These are phyloP conservation scores for Aureobasidium sp. DNA, from an alignment of 2,329 filamentous ascomycete genomes.

Conservation along the genomic window DNA sequence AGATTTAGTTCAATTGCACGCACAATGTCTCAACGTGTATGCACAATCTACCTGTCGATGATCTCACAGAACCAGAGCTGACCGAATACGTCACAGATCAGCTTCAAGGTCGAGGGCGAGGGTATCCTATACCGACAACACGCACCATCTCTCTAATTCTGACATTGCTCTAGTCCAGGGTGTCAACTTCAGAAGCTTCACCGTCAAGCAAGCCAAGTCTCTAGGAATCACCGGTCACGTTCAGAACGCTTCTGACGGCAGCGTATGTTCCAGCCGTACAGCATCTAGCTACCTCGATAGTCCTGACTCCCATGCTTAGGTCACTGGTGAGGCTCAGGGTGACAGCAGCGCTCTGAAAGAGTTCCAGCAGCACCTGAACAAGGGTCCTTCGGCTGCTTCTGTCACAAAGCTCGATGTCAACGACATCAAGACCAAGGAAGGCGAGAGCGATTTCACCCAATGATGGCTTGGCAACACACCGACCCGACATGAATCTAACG, in stretches of 20 bases:
- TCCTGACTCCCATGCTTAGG: slow-evolving; percentile 41
- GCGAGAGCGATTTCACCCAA: slow-evolving; percentile 54
- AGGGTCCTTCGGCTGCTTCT: slow-evolving; percentile 61
- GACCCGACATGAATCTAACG: neutral
- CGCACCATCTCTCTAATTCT: neutral
- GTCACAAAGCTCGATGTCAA: slow-evolving; percentile 68
- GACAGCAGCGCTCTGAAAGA: slow-evolving; percentile 53
- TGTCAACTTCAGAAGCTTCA: slow-evolving; percentile 42
- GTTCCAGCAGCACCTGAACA: slow-evolving; percentile 65
- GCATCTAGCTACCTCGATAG: neutral
- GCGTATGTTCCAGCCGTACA: slow-evolving; percentile 20
- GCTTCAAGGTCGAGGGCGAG: slow-evolving; percentile 38
- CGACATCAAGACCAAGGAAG: slow-evolving; percentile 55
- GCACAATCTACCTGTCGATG: neutral
- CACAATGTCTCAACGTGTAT: slow-evolving; percentile 25
- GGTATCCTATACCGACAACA: neutral
- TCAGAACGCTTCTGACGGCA: slow-evolving; percentile 38
- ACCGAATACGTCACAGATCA: slow-evolving; percentile 28
- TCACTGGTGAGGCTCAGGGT: slow-evolving; percentile 84
- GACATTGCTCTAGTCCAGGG: slow-evolving; percentile 33
- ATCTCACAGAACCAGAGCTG: neutral
- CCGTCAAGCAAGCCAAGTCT: slow-evolving; percentile 34
- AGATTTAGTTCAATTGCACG: slow-evolving; percentile 9
- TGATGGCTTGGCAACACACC: neutral
- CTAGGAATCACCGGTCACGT: slow-evolving; percentile 39